These are phyloP conservation scores for Xylaria longipes DNA, from an alignment of 495 filamentous ascomycete species.

Conservation along the genomic window DNA sequence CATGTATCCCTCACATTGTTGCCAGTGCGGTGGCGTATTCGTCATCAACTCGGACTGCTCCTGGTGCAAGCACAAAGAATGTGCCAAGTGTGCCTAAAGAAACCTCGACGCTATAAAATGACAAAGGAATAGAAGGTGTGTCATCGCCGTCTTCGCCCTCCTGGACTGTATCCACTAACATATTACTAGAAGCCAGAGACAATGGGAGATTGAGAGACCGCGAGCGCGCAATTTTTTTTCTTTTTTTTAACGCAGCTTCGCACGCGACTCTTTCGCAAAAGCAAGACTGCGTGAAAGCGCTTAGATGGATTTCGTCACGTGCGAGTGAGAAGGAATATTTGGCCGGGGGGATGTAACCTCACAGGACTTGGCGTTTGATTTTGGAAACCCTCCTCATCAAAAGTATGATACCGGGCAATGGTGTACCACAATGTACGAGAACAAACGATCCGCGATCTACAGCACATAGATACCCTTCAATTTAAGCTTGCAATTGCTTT, in stretches of 20 bases:
- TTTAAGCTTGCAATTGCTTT: slow-evolving; percentile 15
- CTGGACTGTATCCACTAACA: background rate
- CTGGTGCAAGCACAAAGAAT: slow-evolving; percentile 53
- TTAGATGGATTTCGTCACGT: background rate
- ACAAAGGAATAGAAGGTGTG: background rate
- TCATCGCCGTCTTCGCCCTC: background rate
- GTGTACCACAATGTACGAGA: slow-evolving; percentile 15
- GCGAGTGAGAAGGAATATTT: slow-evolving; percentile 4
- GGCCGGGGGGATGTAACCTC: background rate
- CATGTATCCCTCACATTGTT: slow-evolving; percentile 54
- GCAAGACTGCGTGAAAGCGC: background rate
- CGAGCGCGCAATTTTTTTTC: background rate
- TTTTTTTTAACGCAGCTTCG: background rate
- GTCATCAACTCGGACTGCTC: slow-evolving; percentile 55
- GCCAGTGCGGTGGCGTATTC: slow-evolving; percentile 54
- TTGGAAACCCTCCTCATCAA: slow-evolving; percentile 1
- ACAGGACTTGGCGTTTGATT: slow-evolving; percentile 5
- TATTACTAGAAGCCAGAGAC: background rate
- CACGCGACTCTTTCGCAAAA: background rate
- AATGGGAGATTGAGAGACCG: slow-evolving; percentile 1
- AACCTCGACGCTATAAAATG: background rate
- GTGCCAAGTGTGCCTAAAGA: slow-evolving; percentile 49
- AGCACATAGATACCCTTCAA: slow-evolving; percentile 24
- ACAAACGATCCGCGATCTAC: slow-evolving; percentile 1
- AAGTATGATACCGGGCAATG: background rate